Evolutionary conservation across 345 rosid genomes (phyloP).

Genomic region (Eucalyptus cloeziana): DNA sequence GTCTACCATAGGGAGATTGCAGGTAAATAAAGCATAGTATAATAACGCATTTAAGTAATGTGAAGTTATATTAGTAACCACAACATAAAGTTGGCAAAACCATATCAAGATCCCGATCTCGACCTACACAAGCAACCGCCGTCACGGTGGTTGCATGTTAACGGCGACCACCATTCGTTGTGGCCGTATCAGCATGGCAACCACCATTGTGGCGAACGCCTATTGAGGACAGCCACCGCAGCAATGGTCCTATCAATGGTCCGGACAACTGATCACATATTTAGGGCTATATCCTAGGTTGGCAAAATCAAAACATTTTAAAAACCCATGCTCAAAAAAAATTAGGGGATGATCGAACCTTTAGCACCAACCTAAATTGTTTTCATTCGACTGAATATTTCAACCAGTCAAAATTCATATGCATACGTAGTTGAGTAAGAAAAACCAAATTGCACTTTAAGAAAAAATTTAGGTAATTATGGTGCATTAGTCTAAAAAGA

Average conservation of each 20-base stretch:
- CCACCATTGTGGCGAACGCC: neutral
- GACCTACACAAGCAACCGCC: neutral
- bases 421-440: neutral
- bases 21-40: neutral
- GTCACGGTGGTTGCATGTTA: neutral
- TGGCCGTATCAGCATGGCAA: neutral
- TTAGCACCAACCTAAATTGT: neutral
- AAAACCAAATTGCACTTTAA: neutral
- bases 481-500: neutral
- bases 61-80: no score
- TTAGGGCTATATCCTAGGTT: neutral
- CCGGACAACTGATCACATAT: neutral
- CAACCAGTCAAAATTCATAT: neutral
- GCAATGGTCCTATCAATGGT: neutral
- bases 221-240: neutral
- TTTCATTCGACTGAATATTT: neutral
- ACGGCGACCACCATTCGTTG: fast-evolving
- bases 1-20: neutral
- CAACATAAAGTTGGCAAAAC: neutral
- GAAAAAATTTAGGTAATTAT: neutral
- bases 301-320: neutral
- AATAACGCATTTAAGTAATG: no score
- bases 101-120: neutral
- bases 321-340: neutral
- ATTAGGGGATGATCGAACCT: neutral